These are phyloP conservation scores for Trapa bicornis DNA, from an alignment of 345 rosid species.

Conservation along the genomic window DNA sequence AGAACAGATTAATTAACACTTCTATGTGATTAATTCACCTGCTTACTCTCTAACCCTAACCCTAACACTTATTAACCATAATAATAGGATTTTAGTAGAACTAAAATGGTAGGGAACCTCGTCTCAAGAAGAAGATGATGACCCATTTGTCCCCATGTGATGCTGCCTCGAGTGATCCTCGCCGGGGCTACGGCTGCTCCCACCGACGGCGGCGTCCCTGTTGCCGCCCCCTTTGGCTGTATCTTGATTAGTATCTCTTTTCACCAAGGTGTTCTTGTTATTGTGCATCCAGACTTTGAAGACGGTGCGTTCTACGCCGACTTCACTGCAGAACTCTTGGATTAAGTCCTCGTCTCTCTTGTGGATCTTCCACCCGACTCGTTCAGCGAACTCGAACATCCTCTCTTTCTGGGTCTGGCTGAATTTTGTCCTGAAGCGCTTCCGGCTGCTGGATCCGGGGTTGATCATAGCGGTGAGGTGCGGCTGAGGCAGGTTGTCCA, in stretches of 20 bases:
- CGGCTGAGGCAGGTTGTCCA: constrained; percentile 2
- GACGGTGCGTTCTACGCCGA: constrained; percentile 57
- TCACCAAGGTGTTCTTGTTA: constrained; percentile 58
- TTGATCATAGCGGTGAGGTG: background rate
- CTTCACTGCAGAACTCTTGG: constrained; percentile 47
- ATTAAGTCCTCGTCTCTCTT: constrained; percentile 59
- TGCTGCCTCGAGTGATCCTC: constrained; percentile 17
- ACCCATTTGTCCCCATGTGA: constrained; percentile 28
- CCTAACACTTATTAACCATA: constrained; percentile 15
- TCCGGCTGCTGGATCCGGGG: constrained; percentile 20
- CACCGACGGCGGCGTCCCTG: background rate
- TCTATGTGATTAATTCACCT: background rate
- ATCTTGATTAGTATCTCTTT: constrained; percentile 13
- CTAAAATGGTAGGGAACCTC: background rate
- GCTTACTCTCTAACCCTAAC: constrained; percentile 6
- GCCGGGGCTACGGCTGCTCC: constrained; percentile 1
- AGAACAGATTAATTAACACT: background rate
- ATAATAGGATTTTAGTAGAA: background rate
- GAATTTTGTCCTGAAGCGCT: constrained; percentile 58
- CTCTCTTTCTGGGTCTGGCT: constrained; percentile 53
- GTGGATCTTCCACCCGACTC: constrained; percentile 80
- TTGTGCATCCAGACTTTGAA: constrained; percentile 98
- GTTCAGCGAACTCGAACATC: constrained; percentile 66
- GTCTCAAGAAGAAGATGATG: constrained; percentile 32
- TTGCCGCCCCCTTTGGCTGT: constrained; percentile 5